These are phyloP conservation scores for Cercophora scortea DNA, from an alignment of 495 filamentous ascomycete species.

Conservation along the genomic window DNA sequence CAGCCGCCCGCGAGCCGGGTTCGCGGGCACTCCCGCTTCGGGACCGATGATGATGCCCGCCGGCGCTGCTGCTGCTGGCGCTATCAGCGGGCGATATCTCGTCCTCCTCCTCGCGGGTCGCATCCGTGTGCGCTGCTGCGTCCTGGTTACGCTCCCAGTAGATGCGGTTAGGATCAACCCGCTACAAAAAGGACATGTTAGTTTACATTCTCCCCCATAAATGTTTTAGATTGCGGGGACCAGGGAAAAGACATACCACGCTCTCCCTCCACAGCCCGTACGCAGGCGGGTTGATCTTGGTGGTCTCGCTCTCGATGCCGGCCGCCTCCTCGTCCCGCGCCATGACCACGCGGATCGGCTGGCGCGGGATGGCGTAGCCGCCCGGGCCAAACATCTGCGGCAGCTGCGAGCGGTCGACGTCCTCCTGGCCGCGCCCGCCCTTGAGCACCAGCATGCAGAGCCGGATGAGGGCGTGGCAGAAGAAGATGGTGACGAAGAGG, in stretches of 20 bases:
- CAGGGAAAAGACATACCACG: slow-evolving; percentile 54
- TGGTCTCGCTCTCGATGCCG: slow-evolving; percentile 41
- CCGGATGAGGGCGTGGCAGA: slow-evolving; percentile 68
- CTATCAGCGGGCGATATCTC: not conserved
- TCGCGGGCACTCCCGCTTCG: slow-evolving; percentile 6
- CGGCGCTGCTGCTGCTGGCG: slow-evolving; percentile 1
- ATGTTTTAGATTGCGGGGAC: not conserved
- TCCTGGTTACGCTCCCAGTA: slow-evolving; percentile 64
- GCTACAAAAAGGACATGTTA: slow-evolving; percentile 27
- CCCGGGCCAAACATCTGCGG: slow-evolving; percentile 39
- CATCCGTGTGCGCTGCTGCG: slow-evolving; percentile 1
- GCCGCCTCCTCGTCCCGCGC: slow-evolving; percentile 55
- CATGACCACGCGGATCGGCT: slow-evolving; percentile 56
- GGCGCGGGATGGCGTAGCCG: slow-evolving; percentile 52
- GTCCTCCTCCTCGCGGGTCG: not conserved
- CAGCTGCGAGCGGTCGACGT: slow-evolving; percentile 9
- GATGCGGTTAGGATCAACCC: slow-evolving; percentile 71
- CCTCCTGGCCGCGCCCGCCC: slow-evolving; percentile 21
- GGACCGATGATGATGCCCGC: no score
- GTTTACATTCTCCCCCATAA: not conserved
- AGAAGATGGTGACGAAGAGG: slow-evolving; percentile 63
- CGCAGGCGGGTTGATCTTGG: slow-evolving; percentile 67
- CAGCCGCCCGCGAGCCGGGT: not conserved
- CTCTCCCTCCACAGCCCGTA: slow-evolving; percentile 80
- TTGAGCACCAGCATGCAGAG: slow-evolving; percentile 56